These are phyloP conservation scores for Cryptosporidium tyzzeri DNA, from an alignment of 169 alveolate species.

Conservation along the genomic window DNA sequence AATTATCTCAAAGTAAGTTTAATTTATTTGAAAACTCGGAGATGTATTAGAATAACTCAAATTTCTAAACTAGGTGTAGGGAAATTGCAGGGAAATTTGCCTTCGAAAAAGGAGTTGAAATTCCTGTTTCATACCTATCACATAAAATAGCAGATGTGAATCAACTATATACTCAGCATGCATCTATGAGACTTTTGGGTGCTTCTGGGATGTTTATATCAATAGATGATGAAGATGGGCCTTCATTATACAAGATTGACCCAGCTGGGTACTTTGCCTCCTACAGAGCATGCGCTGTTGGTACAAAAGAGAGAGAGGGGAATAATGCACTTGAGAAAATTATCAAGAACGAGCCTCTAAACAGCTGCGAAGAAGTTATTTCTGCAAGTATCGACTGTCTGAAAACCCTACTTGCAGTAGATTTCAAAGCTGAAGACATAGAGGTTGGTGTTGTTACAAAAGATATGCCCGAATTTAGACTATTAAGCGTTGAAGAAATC, in stretches of 20 bases:
- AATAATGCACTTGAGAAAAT: constrained; percentile 87
- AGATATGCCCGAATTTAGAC: constrained; percentile 87
- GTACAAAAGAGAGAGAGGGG: constrained; percentile 92
- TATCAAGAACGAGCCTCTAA: constrained; percentile 67
- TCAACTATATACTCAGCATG: constrained; percentile 95
- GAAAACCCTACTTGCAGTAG: constrained; percentile 78
- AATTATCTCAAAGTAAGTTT: constrained; percentile 80
- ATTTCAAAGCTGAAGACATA: constrained; percentile 89
- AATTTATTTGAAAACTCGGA: not conserved
- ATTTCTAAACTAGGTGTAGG: constrained; percentile 77
- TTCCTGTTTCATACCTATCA: constrained; percentile 93
- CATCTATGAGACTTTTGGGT: constrained; percentile 91
- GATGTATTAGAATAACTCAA: not conserved
- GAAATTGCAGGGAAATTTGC: constrained; percentile 91
- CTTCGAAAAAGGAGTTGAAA: constrained; percentile 91
- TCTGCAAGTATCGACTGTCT: constrained; percentile 52
- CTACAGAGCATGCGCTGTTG: constrained; percentile 92
- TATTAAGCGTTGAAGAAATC: constrained; percentile 87
- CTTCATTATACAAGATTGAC: constrained; percentile 92
- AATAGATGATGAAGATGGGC: constrained; percentile 95
- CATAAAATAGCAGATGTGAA: constrained; percentile 92
- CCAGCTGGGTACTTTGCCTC: constrained; percentile 97
- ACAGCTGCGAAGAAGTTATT: constrained; percentile 71
- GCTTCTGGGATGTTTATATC: constrained; percentile 91
- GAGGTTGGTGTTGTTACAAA: constrained; percentile 91